Conservation (phyloP, 441 rosid genomes). For the Croton laevigatus region DNA sequence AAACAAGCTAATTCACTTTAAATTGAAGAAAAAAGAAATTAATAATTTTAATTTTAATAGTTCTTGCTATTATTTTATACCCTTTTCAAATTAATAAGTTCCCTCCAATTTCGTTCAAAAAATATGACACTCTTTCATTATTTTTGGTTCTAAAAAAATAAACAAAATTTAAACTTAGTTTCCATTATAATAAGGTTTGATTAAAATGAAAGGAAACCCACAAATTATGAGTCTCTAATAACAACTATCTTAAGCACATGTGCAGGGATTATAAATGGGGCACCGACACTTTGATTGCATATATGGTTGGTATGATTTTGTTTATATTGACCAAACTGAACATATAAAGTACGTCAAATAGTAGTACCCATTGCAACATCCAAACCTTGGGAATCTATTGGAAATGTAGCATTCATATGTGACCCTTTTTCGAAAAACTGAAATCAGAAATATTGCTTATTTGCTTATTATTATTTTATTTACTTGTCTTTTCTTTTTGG, state of each 20-base stretch:
- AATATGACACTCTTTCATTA: too few species aligned
- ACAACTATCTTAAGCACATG: background rate
- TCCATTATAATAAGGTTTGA: too few species aligned
- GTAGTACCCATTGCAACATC: background rate
- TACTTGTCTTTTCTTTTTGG: background rate
- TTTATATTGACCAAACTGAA: background rate
- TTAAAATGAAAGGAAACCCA: background rate
- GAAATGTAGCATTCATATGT: background rate
- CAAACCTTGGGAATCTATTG: slow-evolving; percentile 6
- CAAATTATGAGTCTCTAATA: background rate
- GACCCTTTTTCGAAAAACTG: too few species aligned
- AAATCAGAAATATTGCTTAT: too few species aligned
- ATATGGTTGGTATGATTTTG: background rate
- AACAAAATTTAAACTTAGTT: too few species aligned
- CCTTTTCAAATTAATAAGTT: too few species aligned
- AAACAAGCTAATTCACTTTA: too few species aligned
- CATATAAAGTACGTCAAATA: background rate
- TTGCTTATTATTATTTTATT: background rate
- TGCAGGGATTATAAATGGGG: background rate
- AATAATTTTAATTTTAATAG: too few species aligned
- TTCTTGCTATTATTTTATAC: too few species aligned
- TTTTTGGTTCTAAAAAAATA: too few species aligned
- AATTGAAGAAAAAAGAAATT: too few species aligned
- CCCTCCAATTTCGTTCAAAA: too few species aligned
- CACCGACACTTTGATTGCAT: background rate